Base-by-base conservation (phyloP, 208 protist species). In the Zelonia costaricensis region DNA sequence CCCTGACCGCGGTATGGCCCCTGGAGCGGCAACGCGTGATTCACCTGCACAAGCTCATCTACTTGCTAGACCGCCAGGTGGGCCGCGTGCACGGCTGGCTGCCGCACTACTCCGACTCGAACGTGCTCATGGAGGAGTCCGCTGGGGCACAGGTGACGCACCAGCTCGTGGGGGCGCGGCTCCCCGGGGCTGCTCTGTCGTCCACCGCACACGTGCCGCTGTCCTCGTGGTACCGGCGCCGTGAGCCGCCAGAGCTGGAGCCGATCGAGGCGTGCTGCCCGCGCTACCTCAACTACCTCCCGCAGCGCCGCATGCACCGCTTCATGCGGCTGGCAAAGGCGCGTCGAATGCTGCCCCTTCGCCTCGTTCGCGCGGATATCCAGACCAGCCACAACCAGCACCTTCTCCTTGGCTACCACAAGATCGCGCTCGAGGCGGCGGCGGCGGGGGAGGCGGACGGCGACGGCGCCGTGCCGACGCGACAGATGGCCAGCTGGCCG, bases 11-110 rank as follows among this genome's bases (percentile, higher is more conserved):
- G 13, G 62, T 74, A 9, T 95, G 89, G 86, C 63, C 82, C 33
- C 53, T 95, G 20, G 80, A 92, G 59, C 69, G 70, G 27, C 74
- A 76, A 15, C 86, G 84, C 22, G 78, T 93, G 5, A 51, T 95
- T 4, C 78, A 93, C 36, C 47, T 95, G 5, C 55, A 80, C 27
- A 93, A 93, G 69, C 69, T 95, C 1, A 84, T 95, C 25, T 54
- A 82, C 56, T 22, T 93, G 4, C 62, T 92, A 23, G 89, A 95
- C 64, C 86, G 86, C 22, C 66, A 62, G 4, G 74, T 77, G 2
- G 74, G 82, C 10, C 84, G 86, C 31, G 74, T 78, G 48, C 58
- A 60, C 22, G 84, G 82, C 4, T 95, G 81, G 80, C 62, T 95
- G 18, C 89, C 84, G 0, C 82, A 80, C 48, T 95, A 91, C 75